A percentile compares a stretch with the other conserved stretches of the same genome.
Conservation (phyloP, 2,329 filamentous ascomycete genomes). For the Ophiostoma quercus region DNA sequence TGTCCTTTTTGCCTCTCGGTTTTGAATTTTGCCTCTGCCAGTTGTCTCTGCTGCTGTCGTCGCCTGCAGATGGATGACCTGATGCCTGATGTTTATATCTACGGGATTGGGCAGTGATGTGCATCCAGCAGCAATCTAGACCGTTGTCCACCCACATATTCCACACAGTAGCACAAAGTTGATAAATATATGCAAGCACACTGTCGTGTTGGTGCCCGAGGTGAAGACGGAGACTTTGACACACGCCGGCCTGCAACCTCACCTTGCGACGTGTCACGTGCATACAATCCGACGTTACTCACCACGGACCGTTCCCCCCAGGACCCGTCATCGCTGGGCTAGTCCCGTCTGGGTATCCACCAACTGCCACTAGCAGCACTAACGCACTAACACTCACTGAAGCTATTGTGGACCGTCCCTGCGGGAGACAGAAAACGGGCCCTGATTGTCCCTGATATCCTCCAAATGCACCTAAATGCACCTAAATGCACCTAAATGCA, state of each 20-base stretch:
- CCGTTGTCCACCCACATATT: neutral
- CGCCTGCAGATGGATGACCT: neutral
- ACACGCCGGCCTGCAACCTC: neutral
- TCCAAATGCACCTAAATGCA: neutral
- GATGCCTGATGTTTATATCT: neutral
- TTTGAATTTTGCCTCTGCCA: neutral
- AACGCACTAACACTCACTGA: neutral
- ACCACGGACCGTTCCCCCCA: neutral
- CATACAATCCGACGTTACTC: neutral
- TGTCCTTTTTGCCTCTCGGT: neutral
- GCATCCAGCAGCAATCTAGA: neutral
- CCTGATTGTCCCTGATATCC: neutral
- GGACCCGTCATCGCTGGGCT: neutral
- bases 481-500: neutral
- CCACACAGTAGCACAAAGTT: neutral
- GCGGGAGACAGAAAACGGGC: slow-evolving; percentile 5
- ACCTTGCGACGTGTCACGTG: slow-evolving; percentile 5
- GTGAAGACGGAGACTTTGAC: neutral
- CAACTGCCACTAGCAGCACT: neutral
- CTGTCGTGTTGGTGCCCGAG: neutral
- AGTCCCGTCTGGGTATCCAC: neutral
- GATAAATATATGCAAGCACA: neutral
- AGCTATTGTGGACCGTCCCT: slow-evolving; percentile 7
- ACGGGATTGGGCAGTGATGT: neutral
- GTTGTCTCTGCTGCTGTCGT: neutral